A percentile compares a stretch with the other conserved stretches of the same genome.
These are phyloP conservation scores for Pseudocercospora macadamiae DNA, from an alignment of 2,329 filamentous ascomycete species.

Conservation along the genomic window DNA sequence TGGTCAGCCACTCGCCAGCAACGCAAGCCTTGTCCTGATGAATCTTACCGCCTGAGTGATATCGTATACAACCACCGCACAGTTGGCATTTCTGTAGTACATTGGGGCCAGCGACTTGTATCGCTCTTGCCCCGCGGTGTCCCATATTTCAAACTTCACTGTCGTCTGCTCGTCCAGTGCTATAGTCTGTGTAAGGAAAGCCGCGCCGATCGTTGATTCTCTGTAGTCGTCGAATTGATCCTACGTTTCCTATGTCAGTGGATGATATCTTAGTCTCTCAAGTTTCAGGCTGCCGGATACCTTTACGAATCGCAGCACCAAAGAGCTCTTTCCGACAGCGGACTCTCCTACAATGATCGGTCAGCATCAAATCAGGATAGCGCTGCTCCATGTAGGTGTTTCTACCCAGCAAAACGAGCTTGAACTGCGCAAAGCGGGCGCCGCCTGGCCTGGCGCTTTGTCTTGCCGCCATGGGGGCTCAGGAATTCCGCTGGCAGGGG, in stretches of 20 bases:
- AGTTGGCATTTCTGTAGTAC: slow-evolving; percentile 99
- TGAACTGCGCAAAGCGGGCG: slow-evolving; percentile 95
- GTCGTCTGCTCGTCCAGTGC: slow-evolving; percentile 97
- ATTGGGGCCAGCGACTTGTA: slow-evolving; percentile 99
- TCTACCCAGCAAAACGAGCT: slow-evolving; percentile 93
- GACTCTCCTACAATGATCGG: slow-evolving; percentile 74
- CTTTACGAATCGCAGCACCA: slow-evolving; percentile 98
- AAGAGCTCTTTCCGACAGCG: slow-evolving; percentile 98
- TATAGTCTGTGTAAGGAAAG: slow-evolving; percentile 98
- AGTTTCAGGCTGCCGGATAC: slow-evolving; percentile 52
- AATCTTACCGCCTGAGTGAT: slow-evolving; percentile 96
- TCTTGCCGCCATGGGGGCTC: slow-evolving; percentile 75
- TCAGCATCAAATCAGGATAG: slow-evolving; percentile 42
- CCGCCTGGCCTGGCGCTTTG: slow-evolving; percentile 66
- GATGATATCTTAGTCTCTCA: not conserved
- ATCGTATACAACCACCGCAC: slow-evolving; percentile 98
- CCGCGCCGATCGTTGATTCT: slow-evolving; percentile 97
- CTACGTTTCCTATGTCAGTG: slow-evolving; percentile 50
- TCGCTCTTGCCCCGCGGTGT: slow-evolving; percentile 95
- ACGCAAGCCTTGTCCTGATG: not conserved
- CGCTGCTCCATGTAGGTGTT: not conserved
- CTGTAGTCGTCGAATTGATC: slow-evolving; percentile 99
- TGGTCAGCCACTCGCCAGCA: slow-evolving; percentile 28
- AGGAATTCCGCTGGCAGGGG: not conserved
- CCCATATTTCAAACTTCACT: slow-evolving; percentile 99